Conservation (phyloP, 2,329 filamentous ascomycete genomes). For the Fusarium falciforme region DNA sequence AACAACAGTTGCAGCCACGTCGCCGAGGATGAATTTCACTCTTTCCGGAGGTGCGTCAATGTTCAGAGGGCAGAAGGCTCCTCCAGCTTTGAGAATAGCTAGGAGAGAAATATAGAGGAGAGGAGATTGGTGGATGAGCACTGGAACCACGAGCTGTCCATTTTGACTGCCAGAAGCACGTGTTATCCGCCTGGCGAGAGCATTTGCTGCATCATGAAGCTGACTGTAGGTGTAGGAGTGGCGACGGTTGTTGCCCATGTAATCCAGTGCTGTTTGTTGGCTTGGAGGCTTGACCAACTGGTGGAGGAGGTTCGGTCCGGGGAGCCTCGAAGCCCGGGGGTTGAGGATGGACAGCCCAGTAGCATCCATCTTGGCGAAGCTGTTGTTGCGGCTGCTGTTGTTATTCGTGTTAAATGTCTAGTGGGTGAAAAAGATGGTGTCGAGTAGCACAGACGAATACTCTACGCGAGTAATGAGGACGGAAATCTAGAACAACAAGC, state of each 20-base stretch:
- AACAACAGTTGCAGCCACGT: slow-evolving; percentile 77
- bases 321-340: slow-evolving; percentile 52
- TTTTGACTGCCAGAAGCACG: slow-evolving; percentile 7
- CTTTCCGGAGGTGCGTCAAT: slow-evolving; percentile 82
- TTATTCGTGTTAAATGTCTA: background rate
- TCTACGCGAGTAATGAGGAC: background rate
- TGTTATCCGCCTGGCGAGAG: slow-evolving; percentile 64
- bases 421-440: slow-evolving; percentile 7
- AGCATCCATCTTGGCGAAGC: slow-evolving; percentile 41
- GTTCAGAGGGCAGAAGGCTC: slow-evolving; percentile 86
- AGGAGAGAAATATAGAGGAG: slow-evolving; percentile 82
- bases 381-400: slow-evolving; percentile 4
- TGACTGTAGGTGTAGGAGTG: slow-evolving; percentile 69
- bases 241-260: slow-evolving; percentile 39
- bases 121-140: slow-evolving; percentile 81
- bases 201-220: slow-evolving; percentile 68
- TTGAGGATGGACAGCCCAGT: slow-evolving; percentile 59
- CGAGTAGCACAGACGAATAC: slow-evolving; percentile 1
- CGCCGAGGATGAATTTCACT: slow-evolving; percentile 82
- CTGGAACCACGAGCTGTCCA: slow-evolving; percentile 70
- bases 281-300: slow-evolving; percentile 66
- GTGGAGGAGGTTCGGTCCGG: slow-evolving; percentile 61
- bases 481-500: slow-evolving; percentile 27
- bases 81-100: slow-evolving; percentile 83
- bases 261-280: slow-evolving; percentile 47